Evolutionary conservation across 2,329 filamentous ascomycete species (phyloP).

Genomic region (Colletotrichum shisoi): DNA sequence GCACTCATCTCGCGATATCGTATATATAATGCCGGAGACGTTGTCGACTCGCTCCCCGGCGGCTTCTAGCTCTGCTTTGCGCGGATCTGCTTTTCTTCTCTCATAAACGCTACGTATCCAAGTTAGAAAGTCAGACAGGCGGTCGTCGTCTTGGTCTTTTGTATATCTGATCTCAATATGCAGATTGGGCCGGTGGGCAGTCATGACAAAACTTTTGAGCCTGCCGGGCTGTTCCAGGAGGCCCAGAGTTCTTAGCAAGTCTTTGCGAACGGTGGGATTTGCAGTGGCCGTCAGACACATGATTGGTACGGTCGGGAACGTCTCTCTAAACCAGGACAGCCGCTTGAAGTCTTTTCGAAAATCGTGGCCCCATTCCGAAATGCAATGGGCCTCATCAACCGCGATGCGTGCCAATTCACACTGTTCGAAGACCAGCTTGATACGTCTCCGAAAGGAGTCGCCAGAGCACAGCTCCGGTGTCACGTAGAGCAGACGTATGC

Average conservation of each 20-base stretch:
- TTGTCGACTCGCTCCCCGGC: conserved; percentile 65
- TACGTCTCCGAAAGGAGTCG: conserved; percentile 76
- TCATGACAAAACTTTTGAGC: conserved; percentile 82
- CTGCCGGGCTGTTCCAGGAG: conserved; percentile 66
- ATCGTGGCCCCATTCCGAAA: conserved; percentile 98
- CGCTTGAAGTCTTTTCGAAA: conserved; percentile 93
- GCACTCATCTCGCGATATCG: conserved; percentile 76
- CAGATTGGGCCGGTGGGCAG: conserved; percentile 82
- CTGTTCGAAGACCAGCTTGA: conserved; percentile 78
- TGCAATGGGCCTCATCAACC: conserved; percentile 95
- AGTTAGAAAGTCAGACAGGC: conserved; percentile 74
- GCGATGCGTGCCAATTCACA: conserved; percentile 86
- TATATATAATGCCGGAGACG: conserved; percentile 82
- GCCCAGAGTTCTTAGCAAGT: conserved; percentile 79
- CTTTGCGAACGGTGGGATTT: conserved; percentile 78
- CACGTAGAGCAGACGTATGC: conserved; percentile 85
- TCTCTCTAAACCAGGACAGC: conserved; percentile 82
- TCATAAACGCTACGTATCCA: conserved; percentile 80
- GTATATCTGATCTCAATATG: conserved; percentile 91
- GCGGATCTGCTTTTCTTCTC: conserved; percentile 68
- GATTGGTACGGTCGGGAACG: conserved; percentile 84
- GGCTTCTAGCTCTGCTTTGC: conserved; percentile 65
- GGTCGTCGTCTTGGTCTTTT: conserved; percentile 74
- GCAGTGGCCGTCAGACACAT: conserved; percentile 94
- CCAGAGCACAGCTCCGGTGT: conserved; percentile 88